Conservation (phyloP, 768 basidiomycete genomes). For the Calocera viscosa region DNA sequence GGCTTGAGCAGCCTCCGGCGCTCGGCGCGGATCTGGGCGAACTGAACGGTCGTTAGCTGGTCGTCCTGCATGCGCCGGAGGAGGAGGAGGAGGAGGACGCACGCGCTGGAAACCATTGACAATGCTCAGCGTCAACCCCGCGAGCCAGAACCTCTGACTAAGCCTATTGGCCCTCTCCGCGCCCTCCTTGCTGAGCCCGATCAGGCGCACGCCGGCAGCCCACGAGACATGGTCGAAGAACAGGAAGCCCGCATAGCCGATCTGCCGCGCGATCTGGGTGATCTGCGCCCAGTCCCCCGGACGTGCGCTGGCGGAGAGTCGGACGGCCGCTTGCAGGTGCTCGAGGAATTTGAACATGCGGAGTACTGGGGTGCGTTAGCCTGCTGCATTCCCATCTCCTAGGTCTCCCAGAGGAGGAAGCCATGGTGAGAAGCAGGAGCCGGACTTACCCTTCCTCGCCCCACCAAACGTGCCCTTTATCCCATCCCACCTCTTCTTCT, state of each 20-base stretch:
- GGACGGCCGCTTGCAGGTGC: constrained; percentile 80
- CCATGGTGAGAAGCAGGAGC: not conserved
- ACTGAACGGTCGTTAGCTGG: not conserved
- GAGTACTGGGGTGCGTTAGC: constrained; percentile 45
- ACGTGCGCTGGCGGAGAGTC: constrained; percentile 44
- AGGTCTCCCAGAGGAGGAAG: too few relatives aligned
- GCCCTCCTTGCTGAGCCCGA: constrained; percentile 46
- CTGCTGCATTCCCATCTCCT: constrained; percentile 13
- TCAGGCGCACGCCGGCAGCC: constrained; percentile 59
- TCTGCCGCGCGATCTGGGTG: constrained; percentile 66
- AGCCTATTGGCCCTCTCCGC: constrained; percentile 47
- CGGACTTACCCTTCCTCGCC: constrained; percentile 64
- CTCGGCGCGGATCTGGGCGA: not conserved
- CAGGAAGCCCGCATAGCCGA: constrained; percentile 82
- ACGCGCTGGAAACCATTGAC: constrained; percentile 59
- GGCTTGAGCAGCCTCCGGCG: not conserved
- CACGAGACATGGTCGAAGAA: constrained; percentile 72
- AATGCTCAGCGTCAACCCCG: constrained; percentile 73
- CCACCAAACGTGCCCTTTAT: constrained; percentile 76
- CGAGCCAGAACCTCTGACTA: constrained; percentile 77
- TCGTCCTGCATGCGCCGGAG: not conserved
- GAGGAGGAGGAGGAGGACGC: not conserved
- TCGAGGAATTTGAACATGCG: constrained; percentile 89
- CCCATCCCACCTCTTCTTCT: constrained; percentile 66
- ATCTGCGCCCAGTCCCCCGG: constrained; percentile 52